phyloP scores from a whole-genome alignment of 495 filamentous ascomycete species.

The Xylaria flabelliformis region DNA sequence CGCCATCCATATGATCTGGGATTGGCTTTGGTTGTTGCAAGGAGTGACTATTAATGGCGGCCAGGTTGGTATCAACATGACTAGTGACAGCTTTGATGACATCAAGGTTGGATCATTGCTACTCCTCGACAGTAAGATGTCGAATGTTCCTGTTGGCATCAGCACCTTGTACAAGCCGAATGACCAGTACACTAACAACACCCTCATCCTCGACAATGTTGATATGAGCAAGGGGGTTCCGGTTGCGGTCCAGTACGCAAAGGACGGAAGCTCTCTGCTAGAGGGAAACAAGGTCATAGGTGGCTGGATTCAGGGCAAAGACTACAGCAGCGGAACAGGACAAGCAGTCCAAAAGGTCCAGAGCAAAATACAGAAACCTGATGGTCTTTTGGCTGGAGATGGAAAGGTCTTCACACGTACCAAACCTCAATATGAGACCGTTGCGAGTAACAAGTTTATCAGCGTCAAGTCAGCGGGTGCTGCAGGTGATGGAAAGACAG shows the following conservation, averaged over 20 bases:
- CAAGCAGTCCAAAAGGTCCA: constrained; percentile 58
- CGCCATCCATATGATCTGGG: constrained; percentile 92
- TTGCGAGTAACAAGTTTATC: constrained; percentile 65
- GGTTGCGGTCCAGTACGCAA: constrained; percentile 59
- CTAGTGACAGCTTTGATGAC: constrained; percentile 60
- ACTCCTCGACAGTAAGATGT: constrained; percentile 79
- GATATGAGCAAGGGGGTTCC: constrained; percentile 65
- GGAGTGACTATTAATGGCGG: constrained; percentile 82
- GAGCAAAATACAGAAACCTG: constrained; percentile 61
- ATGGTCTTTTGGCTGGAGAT: constrained; percentile 58
- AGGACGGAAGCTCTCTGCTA: constrained; percentile 67
- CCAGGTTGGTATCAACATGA: constrained; percentile 81
- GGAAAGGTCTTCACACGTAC: constrained; percentile 69
- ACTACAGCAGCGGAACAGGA: constrained; percentile 59
- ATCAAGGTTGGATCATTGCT: constrained; percentile 83
- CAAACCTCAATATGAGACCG: constrained; percentile 75
- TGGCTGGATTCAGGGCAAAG: constrained; percentile 77
- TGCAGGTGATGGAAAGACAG: constrained; percentile 75
- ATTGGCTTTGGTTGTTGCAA: constrained; percentile 91
- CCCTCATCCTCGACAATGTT: constrained; percentile 85
- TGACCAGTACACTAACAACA: constrained; percentile 71
- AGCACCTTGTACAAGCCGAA: constrained; percentile 73
- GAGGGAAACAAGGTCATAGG: constrained; percentile 72
- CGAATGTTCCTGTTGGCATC: constrained; percentile 74
- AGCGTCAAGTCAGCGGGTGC: constrained; percentile 80